Percentiles rank a stretch among this genome's conserved stretches.
Conservation (phyloP, 768 basidiomycete species). For the Steccherinum ochraceum region DNA sequence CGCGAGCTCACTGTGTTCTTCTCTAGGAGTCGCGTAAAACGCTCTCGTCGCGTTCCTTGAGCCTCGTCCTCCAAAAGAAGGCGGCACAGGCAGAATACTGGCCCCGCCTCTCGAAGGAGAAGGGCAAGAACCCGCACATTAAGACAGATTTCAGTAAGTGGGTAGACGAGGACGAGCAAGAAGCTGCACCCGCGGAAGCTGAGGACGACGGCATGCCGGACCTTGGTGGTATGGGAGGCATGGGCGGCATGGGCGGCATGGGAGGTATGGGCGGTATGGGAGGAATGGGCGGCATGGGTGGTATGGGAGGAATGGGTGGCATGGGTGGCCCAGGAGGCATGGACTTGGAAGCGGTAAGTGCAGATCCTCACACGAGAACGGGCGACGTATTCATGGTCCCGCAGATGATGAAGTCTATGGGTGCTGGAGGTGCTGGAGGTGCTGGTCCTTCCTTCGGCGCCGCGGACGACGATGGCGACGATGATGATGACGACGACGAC, state of each 20-base stretch:
- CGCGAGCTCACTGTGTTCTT: conserved; percentile 4
- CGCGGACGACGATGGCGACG: conserved; percentile 14
- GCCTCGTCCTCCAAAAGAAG: conserved; percentile 76
- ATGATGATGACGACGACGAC: conserved; percentile 29
- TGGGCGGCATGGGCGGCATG: conserved; percentile 51
- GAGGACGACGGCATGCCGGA: conserved; percentile 39
- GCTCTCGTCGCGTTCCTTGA: conserved; percentile 62
- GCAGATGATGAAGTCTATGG: conserved; percentile 38
- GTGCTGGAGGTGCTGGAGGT: conserved; percentile 14
- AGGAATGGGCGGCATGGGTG: conserved; percentile 44
- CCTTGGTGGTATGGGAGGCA: conserved; percentile 30
- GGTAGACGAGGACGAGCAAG: conserved; percentile 98
- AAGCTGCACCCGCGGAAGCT: conserved; percentile 39
- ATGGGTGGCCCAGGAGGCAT: conserved; percentile 45
- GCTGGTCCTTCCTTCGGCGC: conserved; percentile 7
- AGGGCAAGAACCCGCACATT: conserved; percentile 70
- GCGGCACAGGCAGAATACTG: conserved; percentile 72
- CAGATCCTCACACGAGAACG: no score
- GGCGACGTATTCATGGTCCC: no score
- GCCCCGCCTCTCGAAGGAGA: conserved; percentile 90
- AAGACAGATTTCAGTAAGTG: conserved; percentile 96
- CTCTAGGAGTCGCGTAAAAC: conserved; percentile 50
- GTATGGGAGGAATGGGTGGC: conserved; percentile 48
- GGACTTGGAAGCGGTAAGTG: conserved; percentile 59
- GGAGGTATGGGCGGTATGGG: conserved; percentile 39